Conservation (phyloP, 1,284 basidiomycete species). For the Mycocalia duriaeana region DNA sequence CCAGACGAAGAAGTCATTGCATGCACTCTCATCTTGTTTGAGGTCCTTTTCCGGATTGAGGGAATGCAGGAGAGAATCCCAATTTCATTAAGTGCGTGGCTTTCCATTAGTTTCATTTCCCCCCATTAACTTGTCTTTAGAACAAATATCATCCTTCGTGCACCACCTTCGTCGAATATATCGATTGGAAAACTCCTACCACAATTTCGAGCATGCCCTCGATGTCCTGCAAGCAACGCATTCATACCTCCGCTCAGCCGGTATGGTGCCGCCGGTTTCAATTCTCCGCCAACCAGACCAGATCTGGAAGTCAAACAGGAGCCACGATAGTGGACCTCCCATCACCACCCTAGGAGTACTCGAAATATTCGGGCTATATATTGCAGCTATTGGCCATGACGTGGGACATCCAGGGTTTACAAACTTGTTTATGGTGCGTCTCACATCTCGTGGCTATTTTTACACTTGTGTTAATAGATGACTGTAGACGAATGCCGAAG, state of each 20-base stretch:
- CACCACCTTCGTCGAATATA: slow-evolving; percentile 83
- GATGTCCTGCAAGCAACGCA: slow-evolving; percentile 93
- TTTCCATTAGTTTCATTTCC: slow-evolving; percentile 14
- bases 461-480: too few species aligned
- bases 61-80: slow-evolving; percentile 66
- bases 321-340: slow-evolving; percentile 34
- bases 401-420: slow-evolving; percentile 91
- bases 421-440: slow-evolving; percentile 85
- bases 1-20: slow-evolving; percentile 76
- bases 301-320: slow-evolving; percentile 46
- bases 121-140: slow-evolving; percentile 27
- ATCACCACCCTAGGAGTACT: slow-evolving; percentile 52
- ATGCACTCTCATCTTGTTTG: slow-evolving; percentile 78
- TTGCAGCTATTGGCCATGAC: slow-evolving; percentile 93
- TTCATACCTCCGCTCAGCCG: slow-evolving; percentile 73
- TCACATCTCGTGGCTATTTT: too few species aligned
- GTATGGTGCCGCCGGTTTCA: slow-evolving; percentile 72
- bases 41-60: slow-evolving; percentile 66
- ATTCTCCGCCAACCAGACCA: slow-evolving; percentile 39
- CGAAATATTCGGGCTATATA: slow-evolving; percentile 79
- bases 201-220: slow-evolving; percentile 92
- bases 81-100: slow-evolving; percentile 59
- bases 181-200: slow-evolving; percentile 86
- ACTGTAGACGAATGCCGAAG: slow-evolving; percentile 84
- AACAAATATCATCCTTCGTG: slow-evolving; percentile 70